These are phyloP conservation scores for Phytophthora pistaciae DNA, from an alignment of 352 stramenopile species.

Conservation along the genomic window DNA sequence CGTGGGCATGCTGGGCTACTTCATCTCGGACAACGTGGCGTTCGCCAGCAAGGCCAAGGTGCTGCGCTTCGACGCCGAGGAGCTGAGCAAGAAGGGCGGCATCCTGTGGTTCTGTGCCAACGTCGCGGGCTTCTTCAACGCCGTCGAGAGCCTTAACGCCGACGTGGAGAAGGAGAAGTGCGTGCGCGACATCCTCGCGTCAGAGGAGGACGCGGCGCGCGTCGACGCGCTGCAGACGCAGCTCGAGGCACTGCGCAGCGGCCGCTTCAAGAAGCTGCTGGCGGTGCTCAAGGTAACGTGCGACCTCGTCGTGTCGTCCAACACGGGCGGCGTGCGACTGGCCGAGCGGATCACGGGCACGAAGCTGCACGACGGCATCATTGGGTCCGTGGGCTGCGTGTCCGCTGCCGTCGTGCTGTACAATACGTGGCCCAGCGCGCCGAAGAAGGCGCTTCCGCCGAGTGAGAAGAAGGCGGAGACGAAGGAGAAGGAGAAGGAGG, in stretches of 20 bases:
- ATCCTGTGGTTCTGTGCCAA: constrained; percentile 89
- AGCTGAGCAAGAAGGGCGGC: constrained; percentile 71
- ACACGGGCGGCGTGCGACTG: constrained; percentile 81
- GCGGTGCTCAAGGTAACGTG: constrained; percentile 86
- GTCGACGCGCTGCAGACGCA: constrained; percentile 64
- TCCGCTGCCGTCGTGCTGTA: constrained; percentile 87
- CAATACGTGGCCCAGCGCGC: constrained; percentile 77
- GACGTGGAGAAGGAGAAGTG: constrained; percentile 87
- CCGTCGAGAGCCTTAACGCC: constrained; percentile 75
- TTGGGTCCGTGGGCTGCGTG: constrained; percentile 81
- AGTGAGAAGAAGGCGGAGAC: constrained; percentile 27
- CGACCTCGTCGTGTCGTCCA: constrained; percentile 89
- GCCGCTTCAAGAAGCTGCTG: constrained; percentile 84
- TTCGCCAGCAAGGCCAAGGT: constrained; percentile 87
- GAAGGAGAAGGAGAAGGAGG: constrained; percentile 15
- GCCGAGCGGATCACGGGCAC: constrained; percentile 79
- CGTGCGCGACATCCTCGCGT: constrained; percentile 72
- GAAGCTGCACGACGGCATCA: constrained; percentile 89
- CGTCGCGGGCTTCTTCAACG: constrained; percentile 79
- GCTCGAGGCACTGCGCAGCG: constrained; percentile 64
- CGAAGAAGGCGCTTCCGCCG: constrained; percentile 37
- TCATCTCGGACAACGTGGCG: constrained; percentile 89
- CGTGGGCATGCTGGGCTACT: constrained; percentile 87
- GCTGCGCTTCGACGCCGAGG: constrained; percentile 67
- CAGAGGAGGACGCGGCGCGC: constrained; percentile 69